A percentile compares a stretch with the other conserved stretches of the same genome.
Evolutionary conservation across 208 protist genomes (phyloP).

Genomic region (Naegleria lovaniensis): DNA sequence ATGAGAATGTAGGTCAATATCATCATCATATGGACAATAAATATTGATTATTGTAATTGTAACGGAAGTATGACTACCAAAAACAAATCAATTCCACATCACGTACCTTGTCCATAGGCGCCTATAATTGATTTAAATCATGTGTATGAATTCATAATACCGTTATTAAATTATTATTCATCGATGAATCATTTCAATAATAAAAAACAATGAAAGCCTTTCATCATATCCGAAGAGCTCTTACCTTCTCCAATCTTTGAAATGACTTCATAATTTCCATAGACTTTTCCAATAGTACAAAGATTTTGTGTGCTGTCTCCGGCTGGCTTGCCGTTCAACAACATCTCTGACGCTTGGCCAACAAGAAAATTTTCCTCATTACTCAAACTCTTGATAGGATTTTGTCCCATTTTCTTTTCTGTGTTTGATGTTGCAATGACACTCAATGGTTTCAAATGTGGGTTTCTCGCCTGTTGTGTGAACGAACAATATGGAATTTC

Average conservation of each 20-base stretch:
- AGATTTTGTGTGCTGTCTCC: not conserved
- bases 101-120: not conserved
- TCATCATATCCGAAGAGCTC: not conserved
- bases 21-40: not conserved
- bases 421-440: no score
- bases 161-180: no score
- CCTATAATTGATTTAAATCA: no score
- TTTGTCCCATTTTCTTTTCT: not conserved
- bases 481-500: no score
- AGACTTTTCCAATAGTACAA: not conserved
- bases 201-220: no score
- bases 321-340: not conserved
- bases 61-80: no score
- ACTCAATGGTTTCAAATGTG: no score
- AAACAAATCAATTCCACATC: no score
- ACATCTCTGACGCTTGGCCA: not conserved
- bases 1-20: not conserved
- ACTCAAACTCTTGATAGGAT: no score
- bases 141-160: not conserved
- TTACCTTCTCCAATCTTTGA: conserved; percentile 4
- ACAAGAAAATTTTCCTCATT: not conserved
- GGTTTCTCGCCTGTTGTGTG: no score
- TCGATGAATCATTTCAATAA: no score
- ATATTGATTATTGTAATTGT: not conserved
- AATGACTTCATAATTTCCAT: not conserved